A percentile compares a stretch with the other conserved stretches of the same genome.
Conservation (phyloP, 345 rosid species). For the Eutrema japonicum region DNA sequence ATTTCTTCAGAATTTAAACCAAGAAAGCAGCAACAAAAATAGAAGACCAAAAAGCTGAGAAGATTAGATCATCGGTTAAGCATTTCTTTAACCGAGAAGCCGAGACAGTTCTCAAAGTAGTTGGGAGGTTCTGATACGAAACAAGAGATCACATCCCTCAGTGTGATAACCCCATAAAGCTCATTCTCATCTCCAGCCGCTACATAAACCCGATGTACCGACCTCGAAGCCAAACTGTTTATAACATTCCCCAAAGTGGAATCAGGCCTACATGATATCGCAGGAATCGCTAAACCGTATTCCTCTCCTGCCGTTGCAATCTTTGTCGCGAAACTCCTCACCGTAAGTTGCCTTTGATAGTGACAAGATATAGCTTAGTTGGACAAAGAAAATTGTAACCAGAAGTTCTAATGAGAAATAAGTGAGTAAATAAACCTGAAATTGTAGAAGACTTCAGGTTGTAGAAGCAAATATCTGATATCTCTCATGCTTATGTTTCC, state of each 20-base stretch:
- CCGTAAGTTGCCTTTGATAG: slow-evolving; percentile 64
- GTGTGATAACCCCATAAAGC: slow-evolving; percentile 80
- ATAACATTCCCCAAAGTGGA: slow-evolving; percentile 74
- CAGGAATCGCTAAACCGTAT: slow-evolving; percentile 53
- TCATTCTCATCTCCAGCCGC: slow-evolving; percentile 54
- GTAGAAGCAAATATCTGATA: slow-evolving; percentile 70
- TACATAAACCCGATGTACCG: slow-evolving; percentile 76
- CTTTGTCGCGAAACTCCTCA: slow-evolving; percentile 59
- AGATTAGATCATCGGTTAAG: slow-evolving; percentile 48
- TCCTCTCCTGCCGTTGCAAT: slow-evolving; percentile 51
- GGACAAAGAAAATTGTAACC: neutral
- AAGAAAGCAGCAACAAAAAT: slow-evolving; percentile 6
- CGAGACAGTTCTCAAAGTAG: slow-evolving; percentile 62
- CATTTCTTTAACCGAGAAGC: slow-evolving; percentile 65
- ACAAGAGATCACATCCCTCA: slow-evolving; percentile 89
- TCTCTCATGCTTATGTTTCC: slow-evolving; percentile 62
- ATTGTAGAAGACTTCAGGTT: slow-evolving; percentile 76
- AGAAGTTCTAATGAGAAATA: neutral
- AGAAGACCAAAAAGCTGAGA: neutral
- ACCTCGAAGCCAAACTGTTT: slow-evolving; percentile 63
- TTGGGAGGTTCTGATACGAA: slow-evolving; percentile 79
- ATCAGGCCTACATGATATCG: slow-evolving; percentile 64
- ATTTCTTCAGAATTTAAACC: neutral
- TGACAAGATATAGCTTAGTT: neutral
- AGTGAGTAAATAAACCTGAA: slow-evolving; percentile 59